Evolutionary conservation across 2,329 filamentous ascomycete species (phyloP).

Genomic region (Aspergillus terreus): DNA sequence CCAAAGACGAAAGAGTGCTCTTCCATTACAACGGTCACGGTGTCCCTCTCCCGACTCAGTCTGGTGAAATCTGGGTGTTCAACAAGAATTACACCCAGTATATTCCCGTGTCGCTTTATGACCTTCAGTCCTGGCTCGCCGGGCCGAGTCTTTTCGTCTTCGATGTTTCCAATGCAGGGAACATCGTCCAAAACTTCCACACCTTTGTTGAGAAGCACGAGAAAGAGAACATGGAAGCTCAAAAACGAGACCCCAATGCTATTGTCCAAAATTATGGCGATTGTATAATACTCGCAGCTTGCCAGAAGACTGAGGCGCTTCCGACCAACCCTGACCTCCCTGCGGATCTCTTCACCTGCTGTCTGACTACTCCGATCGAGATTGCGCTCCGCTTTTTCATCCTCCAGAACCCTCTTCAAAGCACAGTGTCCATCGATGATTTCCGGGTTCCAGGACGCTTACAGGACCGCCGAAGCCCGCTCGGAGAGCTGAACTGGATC

Average conservation of each 20-base stretch:
- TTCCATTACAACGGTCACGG: slow-evolving; percentile 99
- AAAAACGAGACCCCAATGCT: slow-evolving; percentile 69
- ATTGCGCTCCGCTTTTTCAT: slow-evolving; percentile 97
- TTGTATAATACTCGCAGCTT: slow-evolving; percentile 90
- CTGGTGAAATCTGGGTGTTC: slow-evolving; percentile 98
- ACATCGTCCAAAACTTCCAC: slow-evolving; percentile 93
- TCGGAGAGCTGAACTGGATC: slow-evolving; percentile 98
- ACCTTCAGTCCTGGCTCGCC: slow-evolving; percentile 91
- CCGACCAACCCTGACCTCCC: slow-evolving; percentile 92
- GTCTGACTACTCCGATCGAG: slow-evolving; percentile 93
- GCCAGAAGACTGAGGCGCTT: slow-evolving; percentile 82
- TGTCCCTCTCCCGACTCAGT: slow-evolving; percentile 90
- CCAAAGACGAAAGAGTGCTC: slow-evolving; percentile 93
- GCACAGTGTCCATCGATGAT: slow-evolving; percentile 69
- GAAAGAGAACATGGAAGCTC: slow-evolving; percentile 74
- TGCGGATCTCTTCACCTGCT: slow-evolving; percentile 92
- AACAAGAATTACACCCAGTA: slow-evolving; percentile 99
- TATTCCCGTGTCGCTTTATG: slow-evolving; percentile 92
- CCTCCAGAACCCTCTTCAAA: slow-evolving; percentile 75
- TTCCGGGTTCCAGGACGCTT: slow-evolving; percentile 87
- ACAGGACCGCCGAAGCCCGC: slow-evolving; percentile 86
- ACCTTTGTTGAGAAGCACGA: slow-evolving; percentile 94
- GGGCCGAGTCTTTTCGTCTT: slow-evolving; percentile 96
- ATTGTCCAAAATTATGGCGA: slow-evolving; percentile 66
- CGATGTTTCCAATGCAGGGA: slow-evolving; percentile 94